Evolutionary conservation across 2,329 filamentous ascomycete species (phyloP).

Genomic region (Passalora sequoiae): DNA sequence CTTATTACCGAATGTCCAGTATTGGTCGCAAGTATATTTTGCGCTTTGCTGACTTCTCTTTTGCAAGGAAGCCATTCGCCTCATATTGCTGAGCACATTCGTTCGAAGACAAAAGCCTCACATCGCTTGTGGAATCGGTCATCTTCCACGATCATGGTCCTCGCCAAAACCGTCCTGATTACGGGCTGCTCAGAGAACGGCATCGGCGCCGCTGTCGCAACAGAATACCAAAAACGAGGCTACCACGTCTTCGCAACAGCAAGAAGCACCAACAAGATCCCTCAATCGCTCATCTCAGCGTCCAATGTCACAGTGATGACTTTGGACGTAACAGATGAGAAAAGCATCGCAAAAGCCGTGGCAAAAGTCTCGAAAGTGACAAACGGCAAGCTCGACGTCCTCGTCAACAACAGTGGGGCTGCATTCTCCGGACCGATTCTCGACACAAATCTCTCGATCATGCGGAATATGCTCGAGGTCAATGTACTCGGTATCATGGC

Average conservation of each 20-base stretch:
- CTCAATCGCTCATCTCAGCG: background rate
- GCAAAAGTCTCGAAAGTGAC: slow-evolving; percentile 25
- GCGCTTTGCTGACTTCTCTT: background rate
- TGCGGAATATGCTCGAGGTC: slow-evolving; percentile 35
- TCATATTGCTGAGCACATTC: background rate
- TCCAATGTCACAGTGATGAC: slow-evolving; percentile 28
- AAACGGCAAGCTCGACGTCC: slow-evolving; percentile 39
- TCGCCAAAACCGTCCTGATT: slow-evolving; percentile 22
- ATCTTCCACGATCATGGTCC: slow-evolving; percentile 4
- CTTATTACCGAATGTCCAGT: background rate
- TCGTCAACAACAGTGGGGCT: slow-evolving; percentile 8
- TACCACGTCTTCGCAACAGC: slow-evolving; percentile 19
- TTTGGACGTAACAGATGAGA: slow-evolving; percentile 41
- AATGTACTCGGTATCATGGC: slow-evolving; percentile 45
- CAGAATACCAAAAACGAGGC: slow-evolving; percentile 35
- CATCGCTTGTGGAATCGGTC: no score
- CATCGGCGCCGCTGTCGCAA: slow-evolving; percentile 39
- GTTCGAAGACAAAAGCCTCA: background rate
- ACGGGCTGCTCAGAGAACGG: slow-evolving; percentile 37
- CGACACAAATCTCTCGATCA: background rate
- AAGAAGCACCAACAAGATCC: slow-evolving; percentile 29
- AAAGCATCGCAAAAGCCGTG: slow-evolving; percentile 35
- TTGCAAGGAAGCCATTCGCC: background rate
- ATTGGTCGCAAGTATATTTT: background rate
- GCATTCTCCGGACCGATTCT: slow-evolving; percentile 3